These are phyloP conservation scores for Plectosphaerella sp. DNA, from an alignment of 2,329 filamentous ascomycete species.

Conservation along the genomic window DNA sequence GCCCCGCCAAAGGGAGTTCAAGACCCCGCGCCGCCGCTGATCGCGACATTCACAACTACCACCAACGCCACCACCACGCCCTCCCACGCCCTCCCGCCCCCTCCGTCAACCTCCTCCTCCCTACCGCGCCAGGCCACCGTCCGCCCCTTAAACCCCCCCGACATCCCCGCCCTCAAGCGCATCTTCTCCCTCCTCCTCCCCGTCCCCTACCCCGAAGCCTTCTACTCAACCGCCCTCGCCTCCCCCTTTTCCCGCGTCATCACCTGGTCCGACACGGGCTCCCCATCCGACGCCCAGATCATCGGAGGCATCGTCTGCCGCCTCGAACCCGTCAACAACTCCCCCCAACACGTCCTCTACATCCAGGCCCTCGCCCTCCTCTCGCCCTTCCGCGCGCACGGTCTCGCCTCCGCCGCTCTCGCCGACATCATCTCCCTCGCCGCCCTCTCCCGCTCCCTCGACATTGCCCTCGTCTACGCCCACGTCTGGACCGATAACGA, in stretches of 20 bases:
- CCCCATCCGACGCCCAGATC: conserved; percentile 37
- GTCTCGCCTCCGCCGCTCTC: conserved; percentile 54
- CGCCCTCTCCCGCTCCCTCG: conserved; percentile 25
- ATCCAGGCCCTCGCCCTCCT: conserved; percentile 61
- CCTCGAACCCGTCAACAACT: conserved; percentile 43
- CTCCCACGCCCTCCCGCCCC: conserved; percentile 11
- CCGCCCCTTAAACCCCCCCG: conserved; percentile 41
- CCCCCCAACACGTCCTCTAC: conserved; percentile 47
- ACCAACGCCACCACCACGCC: conserved; percentile 7
- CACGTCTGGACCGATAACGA: conserved; percentile 67
- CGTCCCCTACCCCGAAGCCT: conserved; percentile 59
- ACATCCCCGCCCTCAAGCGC: conserved; percentile 55
- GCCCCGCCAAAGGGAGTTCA: conserved; percentile 2
- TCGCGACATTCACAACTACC: conserved; percentile 2
- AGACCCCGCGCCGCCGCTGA: conserved; percentile 2
- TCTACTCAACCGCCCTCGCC: conserved; percentile 52
- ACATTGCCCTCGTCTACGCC: conserved; percentile 44
- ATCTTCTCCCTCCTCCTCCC: conserved; percentile 63
- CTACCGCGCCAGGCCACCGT: conserved; percentile 47
- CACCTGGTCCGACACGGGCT: conserved; percentile 43
- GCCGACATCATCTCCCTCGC: conserved; percentile 43
- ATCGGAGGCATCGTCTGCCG: conserved; percentile 60
- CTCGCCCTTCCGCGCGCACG: conserved; percentile 57
- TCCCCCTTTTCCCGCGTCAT: conserved; percentile 57
- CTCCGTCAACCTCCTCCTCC: conserved; percentile 24